Evolutionary conservation across 129 eudicot species (phyloP).

Genomic region (Escallonia rubra): DNA sequence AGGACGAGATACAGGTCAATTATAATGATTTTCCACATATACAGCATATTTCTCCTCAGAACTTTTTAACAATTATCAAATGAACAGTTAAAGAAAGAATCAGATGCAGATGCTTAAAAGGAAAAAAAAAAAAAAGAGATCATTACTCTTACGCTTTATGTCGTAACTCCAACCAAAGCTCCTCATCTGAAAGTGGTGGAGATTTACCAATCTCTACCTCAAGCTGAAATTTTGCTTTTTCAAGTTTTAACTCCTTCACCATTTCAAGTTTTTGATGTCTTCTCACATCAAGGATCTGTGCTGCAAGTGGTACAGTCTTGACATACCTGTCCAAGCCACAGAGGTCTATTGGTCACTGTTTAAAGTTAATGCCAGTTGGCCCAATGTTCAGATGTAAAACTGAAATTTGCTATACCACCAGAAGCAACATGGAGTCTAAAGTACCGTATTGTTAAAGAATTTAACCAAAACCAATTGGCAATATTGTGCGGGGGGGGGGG

Average conservation of each 20-base stretch:
- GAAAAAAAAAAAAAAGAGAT: not conserved
- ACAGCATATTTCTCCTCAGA: not conserved
- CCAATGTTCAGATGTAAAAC: not conserved
- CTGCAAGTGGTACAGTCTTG: constrained; percentile 94
- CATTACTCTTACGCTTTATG: constrained; percentile 73
- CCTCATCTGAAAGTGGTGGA: constrained; percentile 86
- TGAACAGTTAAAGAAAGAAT: not conserved
- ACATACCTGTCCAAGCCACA: constrained; percentile 61
- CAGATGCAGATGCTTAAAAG: not conserved
- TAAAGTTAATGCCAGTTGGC: not conserved
- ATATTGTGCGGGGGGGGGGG: too few species aligned
- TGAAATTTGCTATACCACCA: too few species aligned
- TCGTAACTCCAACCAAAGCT: constrained; percentile 71
- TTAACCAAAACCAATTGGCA: not conserved
- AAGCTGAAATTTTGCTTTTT: constrained; percentile 63
- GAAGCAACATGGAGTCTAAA: not conserved
- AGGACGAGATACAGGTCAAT: too few species aligned
- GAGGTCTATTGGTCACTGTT: not conserved
- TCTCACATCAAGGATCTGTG: constrained; percentile 83
- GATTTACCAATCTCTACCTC: constrained; percentile 97
- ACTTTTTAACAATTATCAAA: not conserved
- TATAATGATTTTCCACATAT: not conserved
- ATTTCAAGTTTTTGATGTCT: constrained; percentile 88
- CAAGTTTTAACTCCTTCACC: constrained; percentile 68
- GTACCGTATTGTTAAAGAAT: not conserved